Evolutionary conservation across 129 eudicot species (phyloP), one percentile per base, ranked within the genome.

Genomic region (Lactuca saligna): DNA sequence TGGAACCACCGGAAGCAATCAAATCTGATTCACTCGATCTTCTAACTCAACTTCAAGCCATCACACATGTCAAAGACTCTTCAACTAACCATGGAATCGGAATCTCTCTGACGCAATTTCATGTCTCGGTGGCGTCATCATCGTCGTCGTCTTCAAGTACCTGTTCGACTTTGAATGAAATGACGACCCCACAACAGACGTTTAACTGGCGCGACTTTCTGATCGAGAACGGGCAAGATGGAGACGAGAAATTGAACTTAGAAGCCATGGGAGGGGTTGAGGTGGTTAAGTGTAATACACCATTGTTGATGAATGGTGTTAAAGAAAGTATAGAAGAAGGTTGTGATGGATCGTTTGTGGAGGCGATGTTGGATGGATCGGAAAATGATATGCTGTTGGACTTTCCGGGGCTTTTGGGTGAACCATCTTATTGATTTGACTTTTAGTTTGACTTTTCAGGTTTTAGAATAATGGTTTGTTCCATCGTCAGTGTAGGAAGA

Each of bases 121-220:
- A 44, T 37, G 66, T 48, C 25, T 78, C 79, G 0, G 14, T 60
- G 29, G 68, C 73, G 8, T 78, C 83, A 3, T 63, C 80, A 7
- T 75, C 83, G 1, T 76, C 88, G 1, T 69, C 78, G 2, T 78
- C 82, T 25, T 78, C 82, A 11, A 74, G 79, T 25, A 58, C 78
- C 3, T 68, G 71, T 41, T 84, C 79, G 14, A 66, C 77, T 64
- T 51, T 61, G 29, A 83, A 88, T 20, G 82, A 77, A 46, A 76
- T 61, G 44, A 64, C 17, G 44, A 64, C 17, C 14, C 67, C 83
- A 6, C 65, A 82, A 34, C 75, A 77, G 41, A 63, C 82, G 48
- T 85, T 83, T 68, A 84, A 81, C 13, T 91, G 97, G 97, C 83
- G 83, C 3, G 96, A 91, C 37, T 91, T 88, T 75, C 82, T 91